Conservation (phyloP, 352 stramenopile genomes). For the Blastocystis sp. region DNA sequence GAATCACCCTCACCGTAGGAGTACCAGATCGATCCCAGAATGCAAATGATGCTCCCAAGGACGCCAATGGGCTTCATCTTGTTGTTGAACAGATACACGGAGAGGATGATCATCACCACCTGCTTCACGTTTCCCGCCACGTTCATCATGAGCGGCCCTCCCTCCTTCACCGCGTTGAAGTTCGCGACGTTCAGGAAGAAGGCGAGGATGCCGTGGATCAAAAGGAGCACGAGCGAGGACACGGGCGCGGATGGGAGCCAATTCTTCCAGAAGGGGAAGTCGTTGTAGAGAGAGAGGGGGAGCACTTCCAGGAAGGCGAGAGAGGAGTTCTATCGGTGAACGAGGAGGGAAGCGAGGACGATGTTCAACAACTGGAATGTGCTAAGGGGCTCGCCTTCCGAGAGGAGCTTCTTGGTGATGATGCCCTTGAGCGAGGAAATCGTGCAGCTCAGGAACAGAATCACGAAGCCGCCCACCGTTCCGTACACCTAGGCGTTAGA, state of each 20-base stretch:
- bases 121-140: conserved; percentile 68
- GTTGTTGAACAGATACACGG: conserved; percentile 64
- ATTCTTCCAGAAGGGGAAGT: conserved; percentile 51
- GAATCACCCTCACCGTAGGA: conserved; percentile 14
- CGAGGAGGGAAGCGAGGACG: not conserved
- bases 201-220: conserved; percentile 62
- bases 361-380: conserved; percentile 50
- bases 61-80: conserved; percentile 66
- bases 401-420: conserved; percentile 64
- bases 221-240: not conserved
- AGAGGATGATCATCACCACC: conserved; percentile 64
- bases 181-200: conserved; percentile 65
- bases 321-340: conserved; percentile 53
- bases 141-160: conserved; percentile 63
- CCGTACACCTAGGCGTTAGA: conserved; percentile 31
- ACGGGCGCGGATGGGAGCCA: conserved; percentile 21
- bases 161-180: conserved; percentile 62
- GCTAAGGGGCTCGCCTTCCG: conserved; percentile 43
- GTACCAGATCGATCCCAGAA: conserved; percentile 63
- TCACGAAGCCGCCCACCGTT: conserved; percentile 24
- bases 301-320: conserved; percentile 53
- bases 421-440: conserved; percentile 65
- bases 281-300: conserved; percentile 54
- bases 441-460: conserved; percentile 53
- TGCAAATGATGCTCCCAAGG: conserved; percentile 54